Percentiles rank a stretch among this genome's conserved stretches.
Conservation (phyloP, 1,284 basidiomycete genomes). For the Trichosporon sp. region DNA sequence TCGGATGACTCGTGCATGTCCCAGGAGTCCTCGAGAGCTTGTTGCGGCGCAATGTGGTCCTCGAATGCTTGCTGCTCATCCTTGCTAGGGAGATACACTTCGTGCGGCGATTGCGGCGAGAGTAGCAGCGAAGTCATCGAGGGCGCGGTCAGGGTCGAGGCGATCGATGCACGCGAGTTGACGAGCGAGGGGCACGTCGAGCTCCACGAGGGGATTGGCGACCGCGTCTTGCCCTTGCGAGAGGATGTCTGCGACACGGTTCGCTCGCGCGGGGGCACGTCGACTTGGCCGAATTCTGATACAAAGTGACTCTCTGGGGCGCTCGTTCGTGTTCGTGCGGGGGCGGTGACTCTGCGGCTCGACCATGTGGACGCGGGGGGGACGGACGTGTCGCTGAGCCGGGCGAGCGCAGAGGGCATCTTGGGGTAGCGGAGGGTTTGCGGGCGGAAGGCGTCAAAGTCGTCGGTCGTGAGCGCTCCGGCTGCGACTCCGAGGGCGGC, state of each 20-base stretch:
- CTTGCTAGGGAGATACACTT: conserved; percentile 4
- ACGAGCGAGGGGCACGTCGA: conserved; percentile 20
- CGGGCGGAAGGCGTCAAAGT: conserved; percentile 20
- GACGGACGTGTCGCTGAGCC: conserved; percentile 17
- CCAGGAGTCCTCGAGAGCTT: background rate
- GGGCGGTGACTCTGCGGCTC: background rate
- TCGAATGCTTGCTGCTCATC: conserved; percentile 1
- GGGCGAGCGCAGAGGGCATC: conserved; percentile 20
- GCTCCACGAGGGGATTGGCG: conserved; percentile 19
- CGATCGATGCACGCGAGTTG: conserved; percentile 17
- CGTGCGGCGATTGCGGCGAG: conserved; percentile 16
- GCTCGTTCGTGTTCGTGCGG: background rate
- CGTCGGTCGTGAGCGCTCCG: background rate
- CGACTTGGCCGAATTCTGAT: background rate
- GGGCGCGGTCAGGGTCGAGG: conserved; percentile 19
- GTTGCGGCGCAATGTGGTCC: background rate
- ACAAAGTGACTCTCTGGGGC: background rate
- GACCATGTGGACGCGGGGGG: background rate
- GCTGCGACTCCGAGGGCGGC: background rate
- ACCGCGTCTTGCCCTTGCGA: conserved; percentile 14
- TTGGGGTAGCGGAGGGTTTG: conserved; percentile 22
- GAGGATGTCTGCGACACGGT: background rate
- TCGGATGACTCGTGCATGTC: background rate
- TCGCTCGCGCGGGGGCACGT: conserved; percentile 1
- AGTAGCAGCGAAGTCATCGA: conserved; percentile 17